Conservation (phyloP, 768 basidiomycete genomes). For the Fistulinella prunicolor region DNA sequence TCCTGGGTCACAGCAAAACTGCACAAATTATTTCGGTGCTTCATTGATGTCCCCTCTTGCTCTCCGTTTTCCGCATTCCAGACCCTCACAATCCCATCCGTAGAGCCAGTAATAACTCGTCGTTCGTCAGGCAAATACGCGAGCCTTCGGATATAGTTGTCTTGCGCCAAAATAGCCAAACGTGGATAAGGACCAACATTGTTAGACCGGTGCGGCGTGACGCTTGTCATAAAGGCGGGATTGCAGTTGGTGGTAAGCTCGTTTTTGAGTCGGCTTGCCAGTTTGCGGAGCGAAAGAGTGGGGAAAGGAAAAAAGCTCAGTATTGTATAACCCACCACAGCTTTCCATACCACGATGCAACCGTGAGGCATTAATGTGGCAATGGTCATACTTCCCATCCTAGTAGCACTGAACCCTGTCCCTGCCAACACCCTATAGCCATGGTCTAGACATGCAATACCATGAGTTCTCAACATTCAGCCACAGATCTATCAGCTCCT, state of each 20-base stretch:
- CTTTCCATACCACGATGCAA: too few relatives aligned
- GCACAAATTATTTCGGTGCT: not conserved
- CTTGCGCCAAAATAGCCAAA: not conserved
- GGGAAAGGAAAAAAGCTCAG: too few relatives aligned
- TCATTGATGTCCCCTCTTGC: not conserved
- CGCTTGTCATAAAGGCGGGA: not conserved
- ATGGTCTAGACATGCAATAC: too few relatives aligned
- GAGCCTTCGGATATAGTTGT: not conserved
- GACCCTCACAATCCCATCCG: not conserved
- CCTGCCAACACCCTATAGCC: too few relatives aligned
- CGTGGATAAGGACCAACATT: not conserved
- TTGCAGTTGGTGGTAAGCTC: not conserved
- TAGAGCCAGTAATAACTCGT: not conserved
- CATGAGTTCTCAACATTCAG: too few relatives aligned
- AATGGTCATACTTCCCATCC: too few relatives aligned
- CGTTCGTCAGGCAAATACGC: constrained; percentile 3
- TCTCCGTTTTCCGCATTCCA: not conserved
- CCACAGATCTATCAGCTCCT: too few relatives aligned
- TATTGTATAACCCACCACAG: too few relatives aligned
- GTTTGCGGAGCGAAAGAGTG: too few relatives aligned
- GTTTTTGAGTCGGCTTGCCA: too few relatives aligned
- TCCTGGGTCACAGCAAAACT: not conserved
- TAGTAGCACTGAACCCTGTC: too few relatives aligned
- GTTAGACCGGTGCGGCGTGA: not conserved
- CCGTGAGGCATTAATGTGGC: too few relatives aligned